Evolutionary conservation across 148 eudicot species (phyloP), one percentile per base, ranked within the genome.

Genomic region (Rheum nobile): DNA sequence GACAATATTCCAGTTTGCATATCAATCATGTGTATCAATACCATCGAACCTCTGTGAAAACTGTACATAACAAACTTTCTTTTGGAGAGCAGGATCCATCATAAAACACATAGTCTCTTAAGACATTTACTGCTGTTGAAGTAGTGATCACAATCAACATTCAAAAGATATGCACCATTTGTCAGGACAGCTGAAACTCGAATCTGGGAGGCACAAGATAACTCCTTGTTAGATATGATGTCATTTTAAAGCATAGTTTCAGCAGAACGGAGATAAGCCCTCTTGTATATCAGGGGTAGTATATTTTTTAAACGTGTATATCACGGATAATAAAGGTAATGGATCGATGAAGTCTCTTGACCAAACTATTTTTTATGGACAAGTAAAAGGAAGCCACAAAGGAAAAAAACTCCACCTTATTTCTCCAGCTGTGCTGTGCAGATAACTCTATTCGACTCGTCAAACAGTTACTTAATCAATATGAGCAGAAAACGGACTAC

Each of bases 41-140:
- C 95, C 97, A 80, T 92, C 93, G 71, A 92, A 92, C 76, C 96
- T 88, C 79, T 92, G 97, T 37, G 97, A 96, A 73, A 92, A 92
- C 75, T 92, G 97, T 38, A 92, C 97, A 82, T 89, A 92, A 74
- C 96, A 92, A 42, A 88, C 88, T 76, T 86, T 87, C 80, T 92
- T 90, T 70, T 96, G 96, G 38, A 88, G 91, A 83, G 87, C 89
- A 44, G 96, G 97, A 73, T 92, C 97, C 96, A 90, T 88, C 83
- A 92, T 73, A 76, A 92, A 92, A 78, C 97, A 92, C 92, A 92
- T 92, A 39, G 97, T 82, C 82, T 92, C 71, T 90, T 84, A 68
- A 92, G 55, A 26, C 95, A 91, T 85, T 86, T 88, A 82, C 92
- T 88, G 84, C 87, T 92, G 84, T 92, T 88, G 57, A 92, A 84